These are phyloP conservation scores for Casaregolazyma suthepensis DNA, from an alignment of 1,139 yeast species.

Conservation along the genomic window DNA sequence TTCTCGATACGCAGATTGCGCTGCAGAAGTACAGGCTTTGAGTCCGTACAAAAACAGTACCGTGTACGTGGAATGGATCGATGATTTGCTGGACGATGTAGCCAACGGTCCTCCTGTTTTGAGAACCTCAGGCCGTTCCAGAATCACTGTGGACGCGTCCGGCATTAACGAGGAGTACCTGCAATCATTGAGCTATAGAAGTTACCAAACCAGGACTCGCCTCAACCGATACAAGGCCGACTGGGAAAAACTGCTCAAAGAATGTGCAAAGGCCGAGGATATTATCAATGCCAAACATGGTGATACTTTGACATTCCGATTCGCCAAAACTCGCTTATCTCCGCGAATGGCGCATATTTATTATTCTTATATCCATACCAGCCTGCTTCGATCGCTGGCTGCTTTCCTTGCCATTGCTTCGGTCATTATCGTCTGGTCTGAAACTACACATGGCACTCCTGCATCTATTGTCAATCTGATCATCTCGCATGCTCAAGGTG, in stretches of 20 bases:
- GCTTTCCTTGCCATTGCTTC: slow-evolving; percentile 43
- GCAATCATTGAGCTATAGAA: slow-evolving; percentile 23
- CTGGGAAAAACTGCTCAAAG: slow-evolving; percentile 36
- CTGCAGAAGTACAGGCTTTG: slow-evolving; percentile 53
- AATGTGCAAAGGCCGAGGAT: slow-evolving; percentile 34
- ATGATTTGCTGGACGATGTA: slow-evolving; percentile 28
- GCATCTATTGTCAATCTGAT: slow-evolving; percentile 56
- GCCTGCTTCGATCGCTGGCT: slow-evolving; percentile 38
- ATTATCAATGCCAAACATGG: slow-evolving; percentile 23
- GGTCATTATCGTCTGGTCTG: slow-evolving; percentile 60
- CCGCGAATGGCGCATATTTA: slow-evolving; percentile 38
- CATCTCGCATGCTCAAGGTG: slow-evolving; percentile 31
- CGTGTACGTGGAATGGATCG: slow-evolving; percentile 36
- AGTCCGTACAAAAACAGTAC: slow-evolving; percentile 34
- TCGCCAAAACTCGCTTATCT: slow-evolving; percentile 29
- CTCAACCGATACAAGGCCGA: slow-evolving; percentile 34
- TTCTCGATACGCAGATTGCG: slow-evolving; percentile 57
- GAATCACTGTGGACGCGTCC: slow-evolving; percentile 23
- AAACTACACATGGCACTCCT: slow-evolving; percentile 63
- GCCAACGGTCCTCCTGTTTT: slow-evolving; percentile 19
- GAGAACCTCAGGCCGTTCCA: slow-evolving; percentile 16
- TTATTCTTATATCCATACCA: slow-evolving; percentile 43
- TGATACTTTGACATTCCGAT: slow-evolving; percentile 27
- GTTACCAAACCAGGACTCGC: slow-evolving; percentile 25
- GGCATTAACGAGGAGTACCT: slow-evolving; percentile 27